Base-by-base conservation (phyloP, 192 early-diverging fungal genomes). In the Umbelopsis vinacea region DNA sequence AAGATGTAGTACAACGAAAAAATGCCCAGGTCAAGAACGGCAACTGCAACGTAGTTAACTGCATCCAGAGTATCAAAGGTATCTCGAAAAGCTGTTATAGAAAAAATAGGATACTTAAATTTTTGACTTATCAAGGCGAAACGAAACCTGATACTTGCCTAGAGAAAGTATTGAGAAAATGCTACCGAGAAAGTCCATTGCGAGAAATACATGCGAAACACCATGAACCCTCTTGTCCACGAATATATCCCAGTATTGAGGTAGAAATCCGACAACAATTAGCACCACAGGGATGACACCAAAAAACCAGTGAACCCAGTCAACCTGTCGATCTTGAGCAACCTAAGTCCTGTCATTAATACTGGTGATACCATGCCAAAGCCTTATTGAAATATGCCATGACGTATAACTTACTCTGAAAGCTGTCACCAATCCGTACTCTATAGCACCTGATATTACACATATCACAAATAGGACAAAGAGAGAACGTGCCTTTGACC, bases 91-190 rank as follows among this genome's bases (percentile, higher is more conserved):
- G 52, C 73, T 60, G 46, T 4, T 23, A 37, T 24, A 46, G 21
- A 33, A 71, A 38, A 38, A 4, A 23, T 57, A 57, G 67, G 48
- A 69, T 69, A 46, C 48, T 69, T 4, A 43, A 52, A 47, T 46
- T 22, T 3, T 2, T 53, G 23, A 53, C 29, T 6, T 22, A 14
- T 14, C 29, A n/a, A 47, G 21, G 26, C 35, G 21, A 46, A 35
- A 8, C 22, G 10, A 38, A 21, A 43, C 6, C 3, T 29, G 17
- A 23, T 67, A 70, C 57, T 71, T 77, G 76, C 81, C 79, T 12
- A 85, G 69, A 52, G 69, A 72, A 26, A 85, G 73, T 2, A 83
- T 54, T 2, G 84, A 85, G 33, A 85, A 85, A 22, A 83, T 38
- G 6, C 81, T 75, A 2, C 84, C 84, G 3, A 76, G 60, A 23